phyloP scores from a whole-genome alignment of 2,329 filamentous ascomycete genomes.

The Neopestalotiopsis sp. region DNA sequence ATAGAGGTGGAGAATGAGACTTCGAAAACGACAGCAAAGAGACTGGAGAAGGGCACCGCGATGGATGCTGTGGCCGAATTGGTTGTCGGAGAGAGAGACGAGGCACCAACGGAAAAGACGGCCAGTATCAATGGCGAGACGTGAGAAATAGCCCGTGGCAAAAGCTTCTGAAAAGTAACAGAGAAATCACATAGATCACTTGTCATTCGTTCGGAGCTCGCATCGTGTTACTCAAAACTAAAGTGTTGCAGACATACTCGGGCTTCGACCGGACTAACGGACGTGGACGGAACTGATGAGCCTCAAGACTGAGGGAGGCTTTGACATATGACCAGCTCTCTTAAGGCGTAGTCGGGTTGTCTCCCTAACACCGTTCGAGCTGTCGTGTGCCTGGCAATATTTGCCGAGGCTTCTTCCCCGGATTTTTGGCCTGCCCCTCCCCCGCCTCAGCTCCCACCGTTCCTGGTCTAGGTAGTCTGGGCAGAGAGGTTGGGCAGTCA shows the following conservation, averaged over 20 bases:
- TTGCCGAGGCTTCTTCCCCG: conserved; percentile 14
- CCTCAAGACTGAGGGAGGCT: not conserved
- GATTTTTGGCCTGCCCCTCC: conserved; percentile 11
- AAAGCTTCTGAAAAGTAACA: not conserved
- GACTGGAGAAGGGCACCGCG: conserved; percentile 14
- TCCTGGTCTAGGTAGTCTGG: not conserved
- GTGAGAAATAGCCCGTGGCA: not conserved
- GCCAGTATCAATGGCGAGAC: not conserved
- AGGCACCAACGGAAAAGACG: conserved; percentile 8
- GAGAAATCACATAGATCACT: not conserved
- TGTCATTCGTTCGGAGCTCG: not conserved
- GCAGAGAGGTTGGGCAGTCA: conserved; percentile 4
- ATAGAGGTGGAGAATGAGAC: conserved; percentile 64
- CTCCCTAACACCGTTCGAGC: too few species aligned
- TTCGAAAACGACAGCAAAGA: not conserved
- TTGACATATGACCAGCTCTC: not conserved
- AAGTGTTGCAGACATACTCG: not conserved
- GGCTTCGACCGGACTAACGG: not conserved
- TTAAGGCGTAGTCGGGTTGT: not conserved
- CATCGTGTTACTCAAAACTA: not conserved
- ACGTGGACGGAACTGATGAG: too few species aligned
- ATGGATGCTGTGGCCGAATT: conserved; percentile 22
- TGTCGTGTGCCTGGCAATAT: not conserved
- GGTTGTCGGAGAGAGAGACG: conserved; percentile 18
- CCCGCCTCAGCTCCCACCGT: conserved; percentile 4